Conservation (phyloP, 495 filamentous ascomycete species). For the Corynascus novoguineensis region DNA sequence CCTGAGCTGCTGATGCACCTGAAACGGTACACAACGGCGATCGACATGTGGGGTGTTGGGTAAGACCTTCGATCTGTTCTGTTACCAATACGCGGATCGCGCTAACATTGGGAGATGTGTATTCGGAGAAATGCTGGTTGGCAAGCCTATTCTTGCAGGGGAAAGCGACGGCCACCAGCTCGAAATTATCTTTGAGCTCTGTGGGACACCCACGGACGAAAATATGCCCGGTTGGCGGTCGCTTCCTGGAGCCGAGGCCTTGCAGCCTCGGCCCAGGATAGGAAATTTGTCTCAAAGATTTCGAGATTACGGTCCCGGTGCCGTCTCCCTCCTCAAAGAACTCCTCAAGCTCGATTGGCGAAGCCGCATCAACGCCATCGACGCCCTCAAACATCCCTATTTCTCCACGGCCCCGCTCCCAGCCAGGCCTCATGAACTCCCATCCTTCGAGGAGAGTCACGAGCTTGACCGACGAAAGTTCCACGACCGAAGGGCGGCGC, state of each 20-base stretch:
- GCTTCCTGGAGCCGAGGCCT: conserved; percentile 73
- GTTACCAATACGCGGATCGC: background rate
- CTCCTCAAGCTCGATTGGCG: conserved; percentile 86
- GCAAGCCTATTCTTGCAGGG: conserved; percentile 87
- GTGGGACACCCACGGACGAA: conserved; percentile 82
- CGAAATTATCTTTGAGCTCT: conserved; percentile 86
- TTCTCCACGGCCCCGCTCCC: conserved; percentile 77
- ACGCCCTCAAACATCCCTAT: conserved; percentile 89
- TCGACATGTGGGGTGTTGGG: conserved; percentile 98
- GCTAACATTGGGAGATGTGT: conserved; percentile 63
- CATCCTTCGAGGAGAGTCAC: conserved; percentile 87
- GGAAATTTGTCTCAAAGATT: conserved; percentile 68
- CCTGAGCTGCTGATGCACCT: conserved; percentile 87
- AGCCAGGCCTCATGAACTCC: conserved; percentile 72
- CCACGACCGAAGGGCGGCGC: conserved; percentile 66
- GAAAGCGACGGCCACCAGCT: conserved; percentile 85
- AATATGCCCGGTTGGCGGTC: conserved; percentile 88
- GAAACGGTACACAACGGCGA: conserved; percentile 84
- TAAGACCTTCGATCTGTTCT: conserved; percentile 37
- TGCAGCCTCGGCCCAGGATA: conserved; percentile 57
- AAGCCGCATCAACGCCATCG: conserved; percentile 84
- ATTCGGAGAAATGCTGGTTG: conserved; percentile 95
- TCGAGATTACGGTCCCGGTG: conserved; percentile 55
- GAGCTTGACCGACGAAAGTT: conserved; percentile 89
- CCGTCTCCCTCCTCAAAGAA: conserved; percentile 73